A percentile compares a stretch with the other conserved stretches of the same genome.
Conservation (phyloP, 495 filamentous ascomycete genomes). For the Cercophora newfieldiana region DNA sequence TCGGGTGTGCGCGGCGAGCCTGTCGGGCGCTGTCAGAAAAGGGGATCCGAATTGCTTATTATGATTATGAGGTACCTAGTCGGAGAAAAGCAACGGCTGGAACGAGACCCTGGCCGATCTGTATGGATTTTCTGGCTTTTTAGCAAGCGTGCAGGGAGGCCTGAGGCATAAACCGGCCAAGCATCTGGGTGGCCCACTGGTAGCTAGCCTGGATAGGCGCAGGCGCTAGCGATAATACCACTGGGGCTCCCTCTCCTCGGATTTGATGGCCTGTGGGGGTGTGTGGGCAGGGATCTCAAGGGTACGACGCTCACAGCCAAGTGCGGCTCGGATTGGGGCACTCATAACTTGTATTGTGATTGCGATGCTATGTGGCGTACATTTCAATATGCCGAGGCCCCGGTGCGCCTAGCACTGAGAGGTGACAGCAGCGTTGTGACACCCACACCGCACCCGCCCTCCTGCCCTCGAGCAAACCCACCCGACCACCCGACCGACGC, state of each 20-base stretch:
- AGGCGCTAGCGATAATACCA: slow-evolving; percentile 6
- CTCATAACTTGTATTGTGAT: not conserved
- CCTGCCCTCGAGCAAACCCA: not conserved
- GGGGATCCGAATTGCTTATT: slow-evolving; percentile 12
- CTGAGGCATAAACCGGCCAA: not conserved
- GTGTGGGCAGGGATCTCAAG: not conserved
- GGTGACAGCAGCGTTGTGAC: slow-evolving; percentile 4
- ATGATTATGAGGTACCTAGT: slow-evolving; percentile 15
- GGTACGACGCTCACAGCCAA: not conserved
- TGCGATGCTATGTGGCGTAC: not conserved
- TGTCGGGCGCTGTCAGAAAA: not conserved
- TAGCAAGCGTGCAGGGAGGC: not conserved
- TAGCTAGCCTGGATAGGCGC: not conserved
- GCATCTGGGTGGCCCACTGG: not conserved
- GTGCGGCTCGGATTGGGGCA: not conserved
- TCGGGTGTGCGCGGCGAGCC: not conserved
- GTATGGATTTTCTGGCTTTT: not conserved
- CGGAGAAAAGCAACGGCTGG: slow-evolving; percentile 11
- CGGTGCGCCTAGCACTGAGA: slow-evolving; percentile 1
- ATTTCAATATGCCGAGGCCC: slow-evolving; percentile 9
- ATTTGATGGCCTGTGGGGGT: not conserved
- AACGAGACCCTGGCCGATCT: not conserved
- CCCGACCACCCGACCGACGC: not conserved
- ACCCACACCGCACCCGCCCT: not conserved
- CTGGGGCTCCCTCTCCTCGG: not conserved